Conservation (phyloP, 495 filamentous ascomycete species). For the Daldinia decipiens region DNA sequence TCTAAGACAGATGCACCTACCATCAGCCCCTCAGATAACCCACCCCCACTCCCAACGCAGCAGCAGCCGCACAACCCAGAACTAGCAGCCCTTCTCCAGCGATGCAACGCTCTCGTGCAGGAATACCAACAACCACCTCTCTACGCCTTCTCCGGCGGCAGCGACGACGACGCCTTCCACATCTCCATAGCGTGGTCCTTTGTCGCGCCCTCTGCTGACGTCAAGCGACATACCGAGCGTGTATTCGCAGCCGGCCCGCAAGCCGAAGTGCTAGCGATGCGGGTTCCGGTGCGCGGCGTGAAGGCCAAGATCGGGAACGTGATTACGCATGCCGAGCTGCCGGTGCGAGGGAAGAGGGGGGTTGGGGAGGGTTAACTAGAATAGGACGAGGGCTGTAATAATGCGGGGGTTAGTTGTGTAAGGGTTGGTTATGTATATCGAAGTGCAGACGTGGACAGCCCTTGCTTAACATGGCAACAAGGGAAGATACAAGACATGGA, state of each 20-base stretch:
- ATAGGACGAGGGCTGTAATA: background rate
- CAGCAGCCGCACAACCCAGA: slow-evolving; percentile 53
- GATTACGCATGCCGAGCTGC: slow-evolving; percentile 66
- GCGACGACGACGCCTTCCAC: slow-evolving; percentile 72
- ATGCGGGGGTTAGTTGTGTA: background rate
- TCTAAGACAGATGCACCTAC: background rate
- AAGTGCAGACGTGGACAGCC: background rate
- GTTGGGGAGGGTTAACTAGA: background rate
- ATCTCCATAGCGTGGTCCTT: slow-evolving; percentile 84
- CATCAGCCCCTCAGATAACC: background rate
- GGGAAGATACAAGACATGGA: background rate
- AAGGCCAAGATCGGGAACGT: slow-evolving; percentile 85
- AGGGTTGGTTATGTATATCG: background rate
- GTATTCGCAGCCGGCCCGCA: slow-evolving; percentile 30
- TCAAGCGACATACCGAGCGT: slow-evolving; percentile 47
- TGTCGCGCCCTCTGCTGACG: slow-evolving; percentile 54
- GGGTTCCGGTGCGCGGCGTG: slow-evolving; percentile 60
- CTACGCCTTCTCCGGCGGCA: slow-evolving; percentile 61
- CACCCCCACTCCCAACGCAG: too few species aligned
- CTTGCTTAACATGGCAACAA: background rate
- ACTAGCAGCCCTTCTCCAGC: slow-evolving; percentile 69
- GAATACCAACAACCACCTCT: slow-evolving; percentile 76
- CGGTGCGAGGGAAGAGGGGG: slow-evolving; percentile 36
- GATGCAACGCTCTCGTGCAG: slow-evolving; percentile 70
- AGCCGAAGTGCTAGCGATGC: slow-evolving; percentile 42